Base-by-base conservation (phyloP, 2,329 filamentous ascomycete genomes). In the Pestalotiopsis sp. region DNA sequence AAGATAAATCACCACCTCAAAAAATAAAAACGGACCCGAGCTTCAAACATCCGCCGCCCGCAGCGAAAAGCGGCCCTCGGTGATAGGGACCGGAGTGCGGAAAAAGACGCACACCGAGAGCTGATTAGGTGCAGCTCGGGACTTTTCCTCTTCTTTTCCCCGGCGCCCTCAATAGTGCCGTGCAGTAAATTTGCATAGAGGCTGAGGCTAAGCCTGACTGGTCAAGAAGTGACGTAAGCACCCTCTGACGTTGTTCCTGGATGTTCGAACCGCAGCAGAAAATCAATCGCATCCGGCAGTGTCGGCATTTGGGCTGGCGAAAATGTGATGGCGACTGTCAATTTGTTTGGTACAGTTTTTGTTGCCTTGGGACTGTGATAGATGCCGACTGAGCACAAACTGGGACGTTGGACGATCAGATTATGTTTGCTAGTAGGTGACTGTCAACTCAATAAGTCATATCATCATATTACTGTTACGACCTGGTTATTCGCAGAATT, bases 1-100 rank as follows among this genome's bases (percentile, higher is more conserved):
- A 25, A 72, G 78, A 79, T 80, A 81, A 76, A 72, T 75, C 68
- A 68, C 64, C 23, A 66, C 52, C 25, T 20, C 14, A 66, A 27
- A 66, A 52, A 52, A 49, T 25, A 65, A 49, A 60, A 56, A 20
- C 57, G 65, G 65, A 67, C 49, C 66, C 66, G 66, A 67, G 58
- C 41, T 67, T 23, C 41, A 20, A 52, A 49, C 27, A 13, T n/a
- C 52, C 17, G 65, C 11, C 3, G 31, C 27, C 31, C 36, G 27
- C 25, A 59, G 57, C 57, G 23, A 27, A 59, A 59, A 36, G 23
- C 27, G 57, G 57, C 27, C 20, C 17, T 23, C 45, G 45, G 45
- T 52, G 45, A 52, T 52, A 23, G 11, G 17, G n/a, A 52, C 7
- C 45, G 45, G 45, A 52, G 45, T n/a, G 45, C 45, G 45, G 45